Base-by-base conservation (phyloP, 805 yeast genomes). In the Metschnikowia similis region DNA sequence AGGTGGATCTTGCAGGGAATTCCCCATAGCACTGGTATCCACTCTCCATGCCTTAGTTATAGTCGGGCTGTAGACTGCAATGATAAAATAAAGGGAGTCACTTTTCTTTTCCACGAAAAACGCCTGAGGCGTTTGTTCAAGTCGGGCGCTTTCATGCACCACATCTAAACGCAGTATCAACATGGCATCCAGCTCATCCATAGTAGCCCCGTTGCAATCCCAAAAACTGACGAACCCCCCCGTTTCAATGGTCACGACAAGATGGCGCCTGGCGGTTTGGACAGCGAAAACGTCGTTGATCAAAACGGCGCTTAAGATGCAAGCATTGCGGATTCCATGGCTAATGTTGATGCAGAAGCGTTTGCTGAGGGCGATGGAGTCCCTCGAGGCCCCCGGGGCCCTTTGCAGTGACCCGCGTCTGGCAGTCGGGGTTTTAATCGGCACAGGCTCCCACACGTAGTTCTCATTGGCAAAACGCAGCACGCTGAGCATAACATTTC, bases 181-280 rank as follows among this genome's bases (percentile, higher is more conserved):
- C 1, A 51, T 59, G 0, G 66, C 75, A n/a, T 66, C 63, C 44
- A 58, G 54, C 42, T 67, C 69, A 49, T 69, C 69, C 47, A 57
- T 51, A 17, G 55, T 50, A 3, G 62, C 58, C 8, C 72, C 68
- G 43, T 69, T 61, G 47, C 90, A 81, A 50, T 84, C 80, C 88
- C 89, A 88, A 6, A 86, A 68, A 10, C 81, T 72, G 10, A 89
- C 52, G 39, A 50, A 55, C 4, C 73, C 70, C 6, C 62, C 58
- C 35, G 62, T 63, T 37, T 72, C 75, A n/a, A 60, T 48, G 4
- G 66, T 53, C 1, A 64, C 60, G 0, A 65, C 72, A 34, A 67
- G 52, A 49, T 72, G 76, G 39, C 67, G 67, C 17, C 72, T 51
- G 16, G 48, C 47, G 1, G 27, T 31, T 1, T 41, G 47, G 2